Base-by-base conservation (phyloP, 2,329 filamentous ascomycete species). In the Penicillium psychrosexuale region DNA sequence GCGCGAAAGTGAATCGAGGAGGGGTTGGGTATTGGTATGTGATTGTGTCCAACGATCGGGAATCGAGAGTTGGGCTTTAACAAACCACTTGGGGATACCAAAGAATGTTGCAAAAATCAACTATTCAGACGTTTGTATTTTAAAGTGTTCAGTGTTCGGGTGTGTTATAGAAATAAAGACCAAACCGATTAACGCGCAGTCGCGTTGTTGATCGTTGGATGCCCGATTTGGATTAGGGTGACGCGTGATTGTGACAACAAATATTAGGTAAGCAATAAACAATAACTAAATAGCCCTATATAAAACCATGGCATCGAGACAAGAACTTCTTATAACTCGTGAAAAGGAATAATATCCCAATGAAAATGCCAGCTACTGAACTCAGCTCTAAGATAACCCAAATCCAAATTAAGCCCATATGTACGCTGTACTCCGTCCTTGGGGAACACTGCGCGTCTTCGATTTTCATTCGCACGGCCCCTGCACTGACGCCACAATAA, bases 191-290 rank as follows among this genome's bases (percentile, higher is more conserved):
- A 55, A 55, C 53, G 53, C 53, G 53, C 44, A 46, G 53, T 52
- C 53, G 53, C 53, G 53, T 55, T 55, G 53, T 55, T 55, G 51
- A 55, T 55, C 36, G 40, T 50, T 33, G 9, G 40, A 51, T 30
- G 34, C 53, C 53, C 48, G 19, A 55, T 36, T 31, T 47, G 48
- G 53, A 42, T 43, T 55, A 55, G 53, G 22, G 47, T 52, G 53
- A 55, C 53, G 53, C 53, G 53, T 55, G 53, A 50, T 48, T 8
- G 44, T 50, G 39, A 55, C 19, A 55, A 52, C 42, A 54, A 54
- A 53, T 53, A 53, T 55, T 55, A 55, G 34, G 34, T 55, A 50
- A 55, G 33, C 52, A 45, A 36, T 36, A 36, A 45, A 45, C 30
- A 44, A 30, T 19, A n/a, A n/a, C n/a, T n/a, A 12, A 28, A 42